A percentile compares a stretch with the other conserved stretches of the same genome.
Evolutionary conservation across 2,329 filamentous ascomycete species (phyloP).

Genomic region (Hortaea werneckii): DNA sequence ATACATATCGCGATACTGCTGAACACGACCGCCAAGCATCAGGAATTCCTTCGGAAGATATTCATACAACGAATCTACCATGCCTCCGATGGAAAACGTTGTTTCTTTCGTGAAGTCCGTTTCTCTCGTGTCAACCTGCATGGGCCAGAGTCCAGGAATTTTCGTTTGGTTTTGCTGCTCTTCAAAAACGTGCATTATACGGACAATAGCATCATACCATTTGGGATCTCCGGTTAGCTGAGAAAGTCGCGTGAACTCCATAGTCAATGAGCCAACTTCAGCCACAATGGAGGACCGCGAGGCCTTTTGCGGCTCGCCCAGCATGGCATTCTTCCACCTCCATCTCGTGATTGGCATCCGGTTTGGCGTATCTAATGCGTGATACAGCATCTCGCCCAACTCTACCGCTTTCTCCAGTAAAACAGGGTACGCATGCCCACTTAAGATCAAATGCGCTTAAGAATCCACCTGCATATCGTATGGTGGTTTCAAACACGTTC

Average conservation of each 20-base stretch:
- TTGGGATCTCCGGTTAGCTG: slow-evolving; percentile 36
- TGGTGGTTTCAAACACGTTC: slow-evolving; percentile 42
- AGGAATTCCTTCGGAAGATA: slow-evolving; percentile 39
- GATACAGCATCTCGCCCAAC: slow-evolving; percentile 34
- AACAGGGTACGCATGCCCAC: slow-evolving; percentile 16
- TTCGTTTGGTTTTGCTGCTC: slow-evolving; percentile 33
- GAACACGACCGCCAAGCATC: slow-evolving; percentile 31
- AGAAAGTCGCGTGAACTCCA: slow-evolving; percentile 40
- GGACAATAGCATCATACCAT: slow-evolving; percentile 37
- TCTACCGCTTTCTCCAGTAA: slow-evolving; percentile 27
- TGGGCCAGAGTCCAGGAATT: slow-evolving; percentile 39
- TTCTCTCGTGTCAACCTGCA: slow-evolving; percentile 31
- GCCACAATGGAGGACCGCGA: slow-evolving; percentile 24
- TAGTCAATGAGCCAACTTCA: slow-evolving; percentile 36
- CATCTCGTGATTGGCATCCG: slow-evolving; percentile 38
- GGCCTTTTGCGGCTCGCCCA: slow-evolving; percentile 7
- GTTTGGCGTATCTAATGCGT: slow-evolving; percentile 38
- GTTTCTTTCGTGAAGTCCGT: slow-evolving; percentile 32
- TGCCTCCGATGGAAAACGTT: slow-evolving; percentile 27
- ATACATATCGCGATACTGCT: slow-evolving; percentile 38
- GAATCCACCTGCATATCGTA: slow-evolving; percentile 30
- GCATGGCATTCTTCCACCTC: slow-evolving; percentile 24
- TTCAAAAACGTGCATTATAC: slow-evolving; percentile 32
- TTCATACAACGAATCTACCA: slow-evolving; percentile 29
- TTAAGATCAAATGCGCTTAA: slow-evolving; percentile 21